These are phyloP conservation scores for Gelatoporia subvermispora DNA, from an alignment of 768 basidiomycete genomes.

Conservation along the genomic window DNA sequence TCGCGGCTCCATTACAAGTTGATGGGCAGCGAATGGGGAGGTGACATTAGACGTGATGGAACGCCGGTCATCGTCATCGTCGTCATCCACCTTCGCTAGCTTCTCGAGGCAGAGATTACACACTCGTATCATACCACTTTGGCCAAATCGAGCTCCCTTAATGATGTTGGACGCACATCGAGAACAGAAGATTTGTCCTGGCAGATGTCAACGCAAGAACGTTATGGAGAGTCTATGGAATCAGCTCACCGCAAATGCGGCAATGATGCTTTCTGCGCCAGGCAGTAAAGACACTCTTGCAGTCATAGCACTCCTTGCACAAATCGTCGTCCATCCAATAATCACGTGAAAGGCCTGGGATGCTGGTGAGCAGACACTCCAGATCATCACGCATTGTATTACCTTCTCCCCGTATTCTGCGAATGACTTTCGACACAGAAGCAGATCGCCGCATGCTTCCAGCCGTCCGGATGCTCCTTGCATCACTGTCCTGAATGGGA, in stretches of 20 bases:
- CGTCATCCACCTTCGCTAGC: constrained; percentile 80
- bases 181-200: constrained; percentile 96
- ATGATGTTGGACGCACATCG: constrained; percentile 96
- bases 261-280: constrained; percentile 98
- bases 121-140: constrained; percentile 91
- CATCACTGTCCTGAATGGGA: constrained; percentile 80
- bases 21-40: constrained; percentile 73
- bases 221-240: neutral
- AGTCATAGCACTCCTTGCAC: constrained; percentile 94
- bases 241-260: constrained; percentile 79
- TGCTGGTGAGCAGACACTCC: neutral
- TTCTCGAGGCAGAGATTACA: constrained; percentile 96
- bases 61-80: constrained; percentile 82
- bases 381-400: constrained; percentile 12
- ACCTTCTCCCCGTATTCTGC: constrained; percentile 89
- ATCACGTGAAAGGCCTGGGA: constrained; percentile 79
- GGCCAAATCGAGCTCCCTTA: constrained; percentile 88
- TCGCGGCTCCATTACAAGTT: constrained; percentile 50
- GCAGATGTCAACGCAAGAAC: neutral
- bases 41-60: constrained; percentile 71
- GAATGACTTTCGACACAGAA: constrained; percentile 88
- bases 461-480: constrained; percentile 73
- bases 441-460: constrained; percentile 65
- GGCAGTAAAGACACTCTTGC: constrained; percentile 88
- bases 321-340: constrained; percentile 99